These are phyloP conservation scores for Candida sanyaensis DNA, from an alignment of 1,139 yeast genomes.

Conservation along the genomic window DNA sequence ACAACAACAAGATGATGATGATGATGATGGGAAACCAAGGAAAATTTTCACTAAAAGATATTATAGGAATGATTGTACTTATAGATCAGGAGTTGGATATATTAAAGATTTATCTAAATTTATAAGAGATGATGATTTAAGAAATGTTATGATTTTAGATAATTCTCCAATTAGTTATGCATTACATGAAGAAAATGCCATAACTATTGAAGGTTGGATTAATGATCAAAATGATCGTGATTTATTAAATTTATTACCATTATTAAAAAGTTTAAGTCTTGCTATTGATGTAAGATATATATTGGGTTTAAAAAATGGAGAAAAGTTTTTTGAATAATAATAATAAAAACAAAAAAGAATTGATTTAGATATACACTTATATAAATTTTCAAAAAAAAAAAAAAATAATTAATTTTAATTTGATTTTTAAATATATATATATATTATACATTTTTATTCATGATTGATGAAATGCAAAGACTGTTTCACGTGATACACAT, in stretches of 20 bases:
- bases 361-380: not conserved
- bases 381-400: not conserved
- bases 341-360: not conserved
- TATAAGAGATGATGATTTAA: conserved; percentile 55
- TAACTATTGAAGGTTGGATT: conserved; percentile 96
- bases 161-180: conserved; percentile 91
- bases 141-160: conserved; percentile 79
- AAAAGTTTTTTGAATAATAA: conserved; percentile 55
- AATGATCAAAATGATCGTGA: conserved; percentile 90
- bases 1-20: not conserved
- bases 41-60: conserved; percentile 56
- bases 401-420: too few species aligned
- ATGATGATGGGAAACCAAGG: not conserved
- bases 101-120: conserved; percentile 74
- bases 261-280: conserved; percentile 74
- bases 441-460: too few species aligned
- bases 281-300: conserved; percentile 87
- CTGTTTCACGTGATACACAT: too few species aligned
- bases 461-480: too few species aligned
- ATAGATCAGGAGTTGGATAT: conserved; percentile 79
- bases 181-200: conserved; percentile 81
- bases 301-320: conserved; percentile 77
- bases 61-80: conserved; percentile 80
- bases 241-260: conserved; percentile 75
- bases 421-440: too few species aligned